Evolutionary conservation across 1,139 yeast genomes (phyloP).

Genomic region (Sugiyamaella pinicola): DNA sequence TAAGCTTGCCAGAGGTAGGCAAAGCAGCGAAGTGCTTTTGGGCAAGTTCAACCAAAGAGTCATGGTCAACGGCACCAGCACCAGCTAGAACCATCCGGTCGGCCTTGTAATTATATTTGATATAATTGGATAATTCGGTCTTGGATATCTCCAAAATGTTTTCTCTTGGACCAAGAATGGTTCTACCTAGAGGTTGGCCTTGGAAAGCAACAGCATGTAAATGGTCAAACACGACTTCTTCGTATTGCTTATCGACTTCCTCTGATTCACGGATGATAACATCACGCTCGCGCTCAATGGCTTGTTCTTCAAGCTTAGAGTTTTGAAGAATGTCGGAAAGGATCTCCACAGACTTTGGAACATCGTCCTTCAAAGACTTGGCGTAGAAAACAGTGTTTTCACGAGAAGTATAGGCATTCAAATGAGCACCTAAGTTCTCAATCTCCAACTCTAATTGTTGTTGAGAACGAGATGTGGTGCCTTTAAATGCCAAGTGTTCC

Average conservation of each 20-base stretch:
- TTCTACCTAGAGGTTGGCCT: slow-evolving; percentile 92
- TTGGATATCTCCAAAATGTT: slow-evolving; percentile 80
- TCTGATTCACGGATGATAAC: slow-evolving; percentile 95
- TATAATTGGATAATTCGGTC: slow-evolving; percentile 75
- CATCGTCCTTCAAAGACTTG: slow-evolving; percentile 76
- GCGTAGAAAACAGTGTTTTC: slow-evolving; percentile 98
- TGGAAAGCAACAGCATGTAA: slow-evolving; percentile 89
- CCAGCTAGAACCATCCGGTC: slow-evolving; percentile 98
- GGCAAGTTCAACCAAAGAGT: slow-evolving; percentile 75
- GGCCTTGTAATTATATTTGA: slow-evolving; percentile 85
- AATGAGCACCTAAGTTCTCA: slow-evolving; percentile 94
- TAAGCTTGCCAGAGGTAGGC: slow-evolving; percentile 62
- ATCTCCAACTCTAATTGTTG: slow-evolving; percentile 85
- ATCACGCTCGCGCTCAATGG: slow-evolving; percentile 93
- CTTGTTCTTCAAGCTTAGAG: slow-evolving; percentile 76
- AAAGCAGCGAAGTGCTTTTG: slow-evolving; percentile 75
- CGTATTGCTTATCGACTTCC: slow-evolving; percentile 97
- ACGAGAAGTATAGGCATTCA: slow-evolving; percentile 95
- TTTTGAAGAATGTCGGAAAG: slow-evolving; percentile 85
- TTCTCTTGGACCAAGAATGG: slow-evolving; percentile 94
- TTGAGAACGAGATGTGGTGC: slow-evolving; percentile 83
- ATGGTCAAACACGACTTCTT: slow-evolving; percentile 97
- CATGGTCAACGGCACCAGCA: slow-evolving; percentile 91
- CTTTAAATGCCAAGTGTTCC: slow-evolving; percentile 96
- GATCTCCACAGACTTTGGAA: slow-evolving; percentile 84